phyloP scores from a whole-genome alignment of 2,329 filamentous ascomycete species.

The Colletotrichum musicola region DNA sequence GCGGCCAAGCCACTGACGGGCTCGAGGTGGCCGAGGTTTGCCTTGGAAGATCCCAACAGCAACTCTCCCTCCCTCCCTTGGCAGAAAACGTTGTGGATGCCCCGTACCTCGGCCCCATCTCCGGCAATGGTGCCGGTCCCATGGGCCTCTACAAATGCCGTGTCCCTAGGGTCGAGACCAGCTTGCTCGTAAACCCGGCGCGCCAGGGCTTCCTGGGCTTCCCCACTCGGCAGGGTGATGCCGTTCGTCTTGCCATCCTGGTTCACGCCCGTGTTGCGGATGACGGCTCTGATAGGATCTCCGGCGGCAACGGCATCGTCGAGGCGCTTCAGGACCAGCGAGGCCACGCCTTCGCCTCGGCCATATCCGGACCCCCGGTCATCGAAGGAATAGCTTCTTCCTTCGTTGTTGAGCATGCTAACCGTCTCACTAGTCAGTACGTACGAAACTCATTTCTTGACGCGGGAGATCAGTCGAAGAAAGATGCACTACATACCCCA shows the following conservation, averaged over 20 bases:
- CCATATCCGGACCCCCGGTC: conserved; percentile 5
- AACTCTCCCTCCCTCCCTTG: too few relatives aligned
- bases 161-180: conserved; percentile 44
- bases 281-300: conserved; percentile 52
- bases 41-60: conserved; percentile 26
- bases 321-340: conserved; percentile 58
- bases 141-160: conserved; percentile 57
- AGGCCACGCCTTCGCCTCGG: conserved; percentile 19
- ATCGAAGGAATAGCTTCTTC: conserved; percentile 21
- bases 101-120: too few relatives aligned
- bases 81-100: too few relatives aligned
- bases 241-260: conserved; percentile 55
- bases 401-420: conserved; percentile 3
- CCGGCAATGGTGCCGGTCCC: too few relatives aligned
- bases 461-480: too few relatives aligned
- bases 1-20: conserved; percentile 39
- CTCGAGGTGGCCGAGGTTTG: conserved; percentile 45
- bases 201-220: conserved; percentile 51
- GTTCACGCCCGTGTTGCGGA: conserved; percentile 50
- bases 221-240: neutral
- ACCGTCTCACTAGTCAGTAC: too few relatives aligned
- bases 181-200: conserved; percentile 49
- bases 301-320: conserved; percentile 55
- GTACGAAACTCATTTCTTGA: too few relatives aligned
- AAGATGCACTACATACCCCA: too few relatives aligned